Evolutionary conservation across 441 rosid species (phyloP), one percentile per base, ranked within the genome.

Genomic region (Pelargonium citronellum): DNA sequence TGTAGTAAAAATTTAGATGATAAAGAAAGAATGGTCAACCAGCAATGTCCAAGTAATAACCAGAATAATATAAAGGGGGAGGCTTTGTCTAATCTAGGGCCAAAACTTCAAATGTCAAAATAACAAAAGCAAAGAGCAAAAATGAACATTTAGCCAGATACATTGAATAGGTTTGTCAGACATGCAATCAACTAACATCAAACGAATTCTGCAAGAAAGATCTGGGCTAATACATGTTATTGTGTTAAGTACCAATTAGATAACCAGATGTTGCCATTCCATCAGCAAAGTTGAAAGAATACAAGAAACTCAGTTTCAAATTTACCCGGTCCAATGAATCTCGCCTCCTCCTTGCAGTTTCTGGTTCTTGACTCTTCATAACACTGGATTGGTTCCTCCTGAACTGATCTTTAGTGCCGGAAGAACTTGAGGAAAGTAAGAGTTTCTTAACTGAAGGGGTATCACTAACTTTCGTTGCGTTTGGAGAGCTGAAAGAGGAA

Each of bases 271-370:
- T 49, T 49, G 16, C 57, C 16, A 12, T n/a, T 51, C 8, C 6
- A 51, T 11, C 5, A n/a, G 19, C 16, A 15, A 51, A 51, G 58
- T 51, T 51, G 58, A 51, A 30, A 51, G 19, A 64, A 71, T 44
- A 57, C 12, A 49, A 55, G 68, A 47, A 49, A 64, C 44, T 20
- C 67, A 15, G 57, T 51, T 3, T 47, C 7, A 41, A 27, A 47
- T 69, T 82, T 81, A 89, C 97, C 88, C 82, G 84, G 79, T 87
- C 98, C 69, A 95, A 74, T 8, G 98, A 95, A 74, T 92, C 95
- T 78, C 98, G 86, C 77, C 89, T 87, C 77, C 99, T 90, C 86
- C 99, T 85, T 8, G 88, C 83, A 72, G 86, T 87, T 81, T 88
- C 99, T 69, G 92, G 83, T 71, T 89, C 96, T 61, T 81, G 80